phyloP scores from a whole-genome alignment of 2,329 filamentous ascomycete species.

The Achaetomium macrosporum region DNA sequence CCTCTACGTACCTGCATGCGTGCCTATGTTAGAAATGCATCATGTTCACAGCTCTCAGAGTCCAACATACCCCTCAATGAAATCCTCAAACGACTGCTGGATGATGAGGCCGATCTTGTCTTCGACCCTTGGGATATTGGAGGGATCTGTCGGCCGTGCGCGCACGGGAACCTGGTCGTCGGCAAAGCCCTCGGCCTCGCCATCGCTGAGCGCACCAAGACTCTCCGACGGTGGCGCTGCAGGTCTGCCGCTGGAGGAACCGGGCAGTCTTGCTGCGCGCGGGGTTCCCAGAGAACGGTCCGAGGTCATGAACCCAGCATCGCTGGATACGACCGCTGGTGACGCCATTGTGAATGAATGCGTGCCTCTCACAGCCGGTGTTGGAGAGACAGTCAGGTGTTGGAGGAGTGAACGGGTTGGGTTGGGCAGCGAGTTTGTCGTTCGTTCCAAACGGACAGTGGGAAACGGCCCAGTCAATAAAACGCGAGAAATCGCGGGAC shows the following conservation, averaged over 20 bases:
- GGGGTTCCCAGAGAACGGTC: constrained; percentile 46
- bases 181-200: constrained; percentile 56
- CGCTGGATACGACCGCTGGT: constrained; percentile 49
- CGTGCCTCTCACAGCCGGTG: constrained; percentile 2
- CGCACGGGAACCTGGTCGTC: constrained; percentile 57
- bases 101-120: constrained; percentile 71
- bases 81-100: constrained; percentile 71
- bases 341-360: constrained; percentile 17
- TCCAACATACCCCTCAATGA: constrained; percentile 64
- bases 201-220: constrained; percentile 53
- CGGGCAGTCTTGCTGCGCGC: constrained; percentile 39
- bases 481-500: constrained; percentile 27
- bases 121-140: constrained; percentile 63
- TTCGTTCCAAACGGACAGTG: neutral
- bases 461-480: constrained; percentile 17
- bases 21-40: constrained; percentile 4
- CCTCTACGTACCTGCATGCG: constrained; percentile 56
- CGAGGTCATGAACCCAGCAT: constrained; percentile 52
- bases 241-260: constrained; percentile 49
- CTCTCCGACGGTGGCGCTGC: constrained; percentile 59
- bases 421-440: neutral
- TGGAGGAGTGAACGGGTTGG: constrained; percentile 3
- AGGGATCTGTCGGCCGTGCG: constrained; percentile 41
- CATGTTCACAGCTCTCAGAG: neutral
- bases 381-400: constrained; percentile 2